Percentiles rank a stretch among this genome's conserved stretches.
These are phyloP conservation scores for Taiwanofungus camphoratus DNA, from an alignment of 1,284 basidiomycete species.

Conservation along the genomic window DNA sequence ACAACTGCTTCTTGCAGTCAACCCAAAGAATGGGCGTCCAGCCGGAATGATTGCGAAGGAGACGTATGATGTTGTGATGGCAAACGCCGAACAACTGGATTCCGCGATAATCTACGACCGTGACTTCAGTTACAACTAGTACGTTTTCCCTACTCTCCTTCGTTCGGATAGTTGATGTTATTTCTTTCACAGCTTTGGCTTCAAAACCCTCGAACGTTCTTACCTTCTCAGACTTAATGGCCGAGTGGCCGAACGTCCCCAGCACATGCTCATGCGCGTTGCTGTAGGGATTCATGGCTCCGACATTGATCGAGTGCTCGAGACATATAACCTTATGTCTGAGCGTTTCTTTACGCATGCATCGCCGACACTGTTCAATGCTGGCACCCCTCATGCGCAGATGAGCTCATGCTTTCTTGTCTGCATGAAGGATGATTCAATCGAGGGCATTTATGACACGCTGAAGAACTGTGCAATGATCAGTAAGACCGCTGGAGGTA, in stretches of 20 bases:
- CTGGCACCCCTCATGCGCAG: conserved; percentile 93
- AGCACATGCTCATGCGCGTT: conserved; percentile 99
- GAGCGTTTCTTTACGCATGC: conserved; percentile 98
- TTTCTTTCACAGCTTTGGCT: conserved; percentile 78
- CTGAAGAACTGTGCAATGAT: conserved; percentile 99
- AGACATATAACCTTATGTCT: conserved; percentile 95
- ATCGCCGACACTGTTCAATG: conserved; percentile 98
- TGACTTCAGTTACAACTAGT: conserved; percentile 97
- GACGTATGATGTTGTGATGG: conserved; percentile 81
- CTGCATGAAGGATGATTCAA: conserved; percentile 98
- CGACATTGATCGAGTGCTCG: conserved; percentile 85
- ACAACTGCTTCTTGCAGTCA: conserved; percentile 47
- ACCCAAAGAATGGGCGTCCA: conserved; percentile 89
- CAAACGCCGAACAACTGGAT: conserved; percentile 82
- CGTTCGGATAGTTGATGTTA: conserved; percentile 1
- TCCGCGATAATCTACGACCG: conserved; percentile 97
- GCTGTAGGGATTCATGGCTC: conserved; percentile 94
- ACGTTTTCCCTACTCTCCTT: conserved; percentile 22
- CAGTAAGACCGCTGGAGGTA: conserved; percentile 98
- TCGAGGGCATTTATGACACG: conserved; percentile 99
- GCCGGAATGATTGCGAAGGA: conserved; percentile 92
- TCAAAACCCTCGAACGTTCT: conserved; percentile 98
- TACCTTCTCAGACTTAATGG: conserved; percentile 95
- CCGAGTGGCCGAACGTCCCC: conserved; percentile 94
- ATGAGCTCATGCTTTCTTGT: conserved; percentile 98